phyloP scores from a whole-genome alignment of 2,329 filamentous ascomycete genomes.

The Coleophoma crateriformis region DNA sequence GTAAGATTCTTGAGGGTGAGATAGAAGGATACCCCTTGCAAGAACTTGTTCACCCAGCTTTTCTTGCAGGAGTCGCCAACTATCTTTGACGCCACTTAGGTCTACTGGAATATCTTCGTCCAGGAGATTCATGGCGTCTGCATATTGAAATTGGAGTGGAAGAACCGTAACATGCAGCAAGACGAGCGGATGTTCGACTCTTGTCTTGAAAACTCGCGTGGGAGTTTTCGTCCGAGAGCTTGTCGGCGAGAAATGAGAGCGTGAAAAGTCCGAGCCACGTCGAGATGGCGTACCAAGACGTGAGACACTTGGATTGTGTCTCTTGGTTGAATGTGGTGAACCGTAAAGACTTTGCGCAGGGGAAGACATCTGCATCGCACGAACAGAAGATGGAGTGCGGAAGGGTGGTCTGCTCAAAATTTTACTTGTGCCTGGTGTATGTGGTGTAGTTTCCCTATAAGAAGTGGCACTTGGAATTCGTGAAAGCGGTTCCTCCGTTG shows the following conservation, averaged over 20 bases:
- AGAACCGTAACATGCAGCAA: slow-evolving; percentile 73
- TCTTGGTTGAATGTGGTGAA: slow-evolving; percentile 50
- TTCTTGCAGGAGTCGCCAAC: slow-evolving; percentile 63
- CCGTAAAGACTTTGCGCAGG: slow-evolving; percentile 51
- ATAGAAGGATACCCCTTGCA: slow-evolving; percentile 67
- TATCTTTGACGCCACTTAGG: slow-evolving; percentile 48
- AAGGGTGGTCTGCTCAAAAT: slow-evolving; percentile 59
- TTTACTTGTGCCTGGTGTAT: slow-evolving; percentile 31
- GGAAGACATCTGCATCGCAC: slow-evolving; percentile 67
- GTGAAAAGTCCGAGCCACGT: slow-evolving; percentile 5
- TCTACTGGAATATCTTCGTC: slow-evolving; percentile 35
- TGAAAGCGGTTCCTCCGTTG: slow-evolving; percentile 39
- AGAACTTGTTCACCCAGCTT: slow-evolving; percentile 69
- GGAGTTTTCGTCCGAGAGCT: slow-evolving; percentile 36
- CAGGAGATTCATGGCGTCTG: slow-evolving; percentile 42
- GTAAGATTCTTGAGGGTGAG: slow-evolving; percentile 75
- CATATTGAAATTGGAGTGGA: slow-evolving; percentile 63
- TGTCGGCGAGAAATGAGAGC: slow-evolving; percentile 13
- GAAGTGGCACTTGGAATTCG: slow-evolving; percentile 25
- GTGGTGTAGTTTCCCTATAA: slow-evolving; percentile 30
- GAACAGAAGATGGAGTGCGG: slow-evolving; percentile 63
- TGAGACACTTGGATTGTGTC: slow-evolving; percentile 41
- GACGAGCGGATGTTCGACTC: slow-evolving; percentile 61
- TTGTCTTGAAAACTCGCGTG: slow-evolving; percentile 45
- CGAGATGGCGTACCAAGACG: slow-evolving; percentile 47